These are phyloP conservation scores for Beauveria sp. DNA, from an alignment of 2,329 filamentous ascomycete genomes.

Conservation along the genomic window DNA sequence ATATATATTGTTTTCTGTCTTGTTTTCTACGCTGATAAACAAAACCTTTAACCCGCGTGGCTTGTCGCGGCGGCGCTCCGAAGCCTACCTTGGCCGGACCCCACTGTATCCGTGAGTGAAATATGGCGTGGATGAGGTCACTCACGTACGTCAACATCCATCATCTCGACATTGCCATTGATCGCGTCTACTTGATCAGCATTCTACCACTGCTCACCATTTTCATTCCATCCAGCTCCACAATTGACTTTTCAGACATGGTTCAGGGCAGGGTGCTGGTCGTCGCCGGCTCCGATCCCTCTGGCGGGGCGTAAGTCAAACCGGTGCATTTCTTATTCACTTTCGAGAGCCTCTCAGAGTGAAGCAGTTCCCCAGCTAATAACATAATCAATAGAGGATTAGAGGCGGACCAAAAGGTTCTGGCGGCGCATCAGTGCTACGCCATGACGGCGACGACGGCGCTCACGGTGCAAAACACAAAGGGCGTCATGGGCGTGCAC, in stretches of 20 bases:
- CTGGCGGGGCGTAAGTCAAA: slow-evolving; percentile 69
- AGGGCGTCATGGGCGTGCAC: slow-evolving; percentile 75
- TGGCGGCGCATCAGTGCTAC: slow-evolving; percentile 87
- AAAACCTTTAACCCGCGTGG: no score
- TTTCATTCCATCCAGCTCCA: neutral
- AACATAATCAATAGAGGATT: slow-evolving; percentile 56
- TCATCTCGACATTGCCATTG: neutral
- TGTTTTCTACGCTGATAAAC: neutral
- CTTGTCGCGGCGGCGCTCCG: neutral
- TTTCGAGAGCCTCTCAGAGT: no score
- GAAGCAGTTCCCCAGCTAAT: neutral
- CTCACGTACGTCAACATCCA: neutral
- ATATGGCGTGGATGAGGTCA: neutral
- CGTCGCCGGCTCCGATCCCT: slow-evolving; percentile 85
- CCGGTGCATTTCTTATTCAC: no score
- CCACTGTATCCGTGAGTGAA: slow-evolving; percentile 5
- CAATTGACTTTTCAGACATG: slow-evolving; percentile 22
- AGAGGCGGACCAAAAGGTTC: slow-evolving; percentile 88
- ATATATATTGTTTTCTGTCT: neutral
- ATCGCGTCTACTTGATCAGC: neutral
- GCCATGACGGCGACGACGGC: slow-evolving; percentile 94
- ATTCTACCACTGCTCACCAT: neutral
- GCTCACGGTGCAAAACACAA: slow-evolving; percentile 90
- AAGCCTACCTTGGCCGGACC: neutral
- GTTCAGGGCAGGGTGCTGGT: slow-evolving; percentile 55